phyloP scores from a whole-genome alignment of 495 filamentous ascomycete species.

The Beverwykella pulmonaria region DNA sequence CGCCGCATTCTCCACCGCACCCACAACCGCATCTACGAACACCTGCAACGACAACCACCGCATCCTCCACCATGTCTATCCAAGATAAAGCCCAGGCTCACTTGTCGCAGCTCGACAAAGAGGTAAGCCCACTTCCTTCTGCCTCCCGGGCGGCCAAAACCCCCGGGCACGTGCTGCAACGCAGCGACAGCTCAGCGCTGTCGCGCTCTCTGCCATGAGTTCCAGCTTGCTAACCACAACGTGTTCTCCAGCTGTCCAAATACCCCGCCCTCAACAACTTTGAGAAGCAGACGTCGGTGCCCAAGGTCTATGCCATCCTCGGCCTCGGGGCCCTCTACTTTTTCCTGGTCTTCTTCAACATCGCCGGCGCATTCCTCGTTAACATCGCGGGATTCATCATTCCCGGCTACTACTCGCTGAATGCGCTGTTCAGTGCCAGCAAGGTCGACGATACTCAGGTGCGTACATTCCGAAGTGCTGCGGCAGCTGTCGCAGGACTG shows the following conservation, averaged over 20 bases:
- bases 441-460: slow-evolving; percentile 92
- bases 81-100: slow-evolving; percentile 90
- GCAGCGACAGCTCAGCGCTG: neutral
- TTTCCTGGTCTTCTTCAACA: slow-evolving; percentile 99
- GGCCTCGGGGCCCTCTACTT: slow-evolving; percentile 87
- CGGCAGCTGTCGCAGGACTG: slow-evolving; percentile 8
- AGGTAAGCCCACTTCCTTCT: slow-evolving; percentile 62
- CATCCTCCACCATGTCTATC: slow-evolving; percentile 63
- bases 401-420: slow-evolving; percentile 93
- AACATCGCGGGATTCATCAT: slow-evolving; percentile 94
- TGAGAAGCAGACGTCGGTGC: slow-evolving; percentile 90
- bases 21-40: slow-evolving; percentile 8
- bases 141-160: neutral
- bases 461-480: slow-evolving; percentile 38
- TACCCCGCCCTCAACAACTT: slow-evolving; percentile 94
- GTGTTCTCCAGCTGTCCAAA: slow-evolving; percentile 76
- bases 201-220: slow-evolving; percentile 2
- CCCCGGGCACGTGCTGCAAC: neutral
- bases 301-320: slow-evolving; percentile 94
- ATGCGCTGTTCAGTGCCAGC: slow-evolving; percentile 78
- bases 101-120: slow-evolving; percentile 92
- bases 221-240: slow-evolving; percentile 8
- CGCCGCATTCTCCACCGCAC: neutral
- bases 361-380: slow-evolving; percentile 92
- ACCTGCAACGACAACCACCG: neutral